Evolutionary conservation across 2,329 filamentous ascomycete genomes (phyloP).

Genomic region (Fonsecaea pedrosoi): DNA sequence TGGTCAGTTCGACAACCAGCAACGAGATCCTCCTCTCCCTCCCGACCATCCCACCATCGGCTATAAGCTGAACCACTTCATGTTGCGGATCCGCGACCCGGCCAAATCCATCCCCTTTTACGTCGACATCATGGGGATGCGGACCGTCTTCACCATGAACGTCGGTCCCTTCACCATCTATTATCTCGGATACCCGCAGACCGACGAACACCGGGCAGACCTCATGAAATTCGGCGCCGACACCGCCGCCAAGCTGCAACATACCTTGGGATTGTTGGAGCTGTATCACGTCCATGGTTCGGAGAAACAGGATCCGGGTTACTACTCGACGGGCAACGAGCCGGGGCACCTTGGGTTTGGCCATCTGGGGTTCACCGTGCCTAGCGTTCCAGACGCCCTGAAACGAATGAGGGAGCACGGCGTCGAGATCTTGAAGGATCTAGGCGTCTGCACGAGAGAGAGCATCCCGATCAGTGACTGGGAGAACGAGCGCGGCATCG

Average conservation of each 20-base stretch:
- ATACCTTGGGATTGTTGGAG: constrained; percentile 47
- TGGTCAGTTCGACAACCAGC: constrained; percentile 36
- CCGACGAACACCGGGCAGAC: constrained; percentile 41
- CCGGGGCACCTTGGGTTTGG: constrained; percentile 49
- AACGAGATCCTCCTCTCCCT: constrained; percentile 42
- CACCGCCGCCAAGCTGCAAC: constrained; percentile 42
- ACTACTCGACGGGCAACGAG: constrained; percentile 43
- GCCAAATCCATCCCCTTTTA: constrained; percentile 48
- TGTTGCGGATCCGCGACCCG: constrained; percentile 48
- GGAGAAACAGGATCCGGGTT: constrained; percentile 39
- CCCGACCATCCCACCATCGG: constrained; percentile 42
- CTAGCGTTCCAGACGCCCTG: constrained; percentile 45
- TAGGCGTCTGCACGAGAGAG: constrained; percentile 41
- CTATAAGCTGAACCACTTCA: constrained; percentile 50
- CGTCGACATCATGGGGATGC: constrained; percentile 49
- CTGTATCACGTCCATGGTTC: constrained; percentile 49
- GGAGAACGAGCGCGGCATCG: constrained; percentile 46
- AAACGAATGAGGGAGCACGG: constrained; percentile 43
- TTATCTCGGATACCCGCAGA: constrained; percentile 49
- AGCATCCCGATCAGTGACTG: constrained; percentile 46
- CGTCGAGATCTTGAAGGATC: constrained; percentile 47
- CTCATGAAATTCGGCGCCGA: constrained; percentile 43
- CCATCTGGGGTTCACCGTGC: constrained; percentile 50
- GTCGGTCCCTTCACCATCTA: constrained; percentile 51
- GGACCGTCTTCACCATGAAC: constrained; percentile 50